Conservation (phyloP, 768 basidiomycete species). For the Termitomyces heimii region DNA sequence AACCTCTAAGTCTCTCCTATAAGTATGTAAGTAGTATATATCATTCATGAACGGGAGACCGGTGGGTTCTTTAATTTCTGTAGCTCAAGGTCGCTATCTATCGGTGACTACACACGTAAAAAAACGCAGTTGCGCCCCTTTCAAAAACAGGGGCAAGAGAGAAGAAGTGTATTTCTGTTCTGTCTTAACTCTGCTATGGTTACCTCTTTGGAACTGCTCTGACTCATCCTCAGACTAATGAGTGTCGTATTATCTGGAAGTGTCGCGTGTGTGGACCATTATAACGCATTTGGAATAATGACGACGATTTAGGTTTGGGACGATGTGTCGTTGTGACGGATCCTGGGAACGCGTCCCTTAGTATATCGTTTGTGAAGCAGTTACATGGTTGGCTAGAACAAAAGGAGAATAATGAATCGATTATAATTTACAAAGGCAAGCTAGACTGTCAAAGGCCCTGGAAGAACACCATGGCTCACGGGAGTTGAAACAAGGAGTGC, state of each 20-base stretch:
- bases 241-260: not conserved
- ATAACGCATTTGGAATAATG: not conserved
- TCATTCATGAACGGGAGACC: not conserved
- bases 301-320: not conserved
- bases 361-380: not conserved
- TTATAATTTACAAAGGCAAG: no score
- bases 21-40: not conserved
- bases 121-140: not conserved
- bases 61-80: not conserved
- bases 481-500: no score
- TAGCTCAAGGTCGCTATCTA: not conserved
- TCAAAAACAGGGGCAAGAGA: not conserved
- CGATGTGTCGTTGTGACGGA: not conserved
- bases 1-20: not conserved
- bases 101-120: not conserved
- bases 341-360: not conserved
- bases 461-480: no score
- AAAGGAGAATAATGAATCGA: not conserved
- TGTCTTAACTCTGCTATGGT: not conserved
- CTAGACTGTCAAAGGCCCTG: no score
- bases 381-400: not conserved
- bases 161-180: not conserved
- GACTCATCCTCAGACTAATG: not conserved
- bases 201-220: not conserved
- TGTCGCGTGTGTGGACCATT: not conserved